phyloP scores from a whole-genome alignment of 331 rosid species.

The Cucumis variabilis region DNA sequence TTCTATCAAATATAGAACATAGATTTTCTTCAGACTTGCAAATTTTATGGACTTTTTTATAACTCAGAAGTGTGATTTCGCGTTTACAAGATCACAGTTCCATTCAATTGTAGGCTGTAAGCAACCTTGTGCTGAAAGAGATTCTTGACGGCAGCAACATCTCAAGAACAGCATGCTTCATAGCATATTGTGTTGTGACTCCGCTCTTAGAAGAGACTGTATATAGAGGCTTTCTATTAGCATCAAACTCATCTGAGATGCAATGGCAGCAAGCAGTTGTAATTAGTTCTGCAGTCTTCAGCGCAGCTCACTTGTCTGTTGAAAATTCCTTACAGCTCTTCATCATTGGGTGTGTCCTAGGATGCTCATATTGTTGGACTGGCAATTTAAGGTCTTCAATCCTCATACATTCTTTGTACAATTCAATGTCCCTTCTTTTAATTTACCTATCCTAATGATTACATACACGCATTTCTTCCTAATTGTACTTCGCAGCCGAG shows the following conservation, averaged over 20 bases:
- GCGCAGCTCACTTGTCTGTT: conserved; percentile 79
- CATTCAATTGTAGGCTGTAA: conserved; percentile 56
- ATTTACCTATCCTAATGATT: conserved; percentile 47
- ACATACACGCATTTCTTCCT: background rate
- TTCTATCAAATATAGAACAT: background rate
- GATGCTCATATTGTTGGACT: conserved; percentile 80
- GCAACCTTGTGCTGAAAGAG: conserved; percentile 67
- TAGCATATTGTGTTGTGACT: conserved; percentile 64
- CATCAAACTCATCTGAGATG: conserved; percentile 65
- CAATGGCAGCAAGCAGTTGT: conserved; percentile 76
- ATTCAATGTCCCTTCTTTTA: conserved; percentile 60
- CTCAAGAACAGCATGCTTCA: conserved; percentile 60
- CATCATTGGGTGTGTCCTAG: conserved; percentile 80
- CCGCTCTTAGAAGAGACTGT: conserved; percentile 82
- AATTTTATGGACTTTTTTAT: background rate
- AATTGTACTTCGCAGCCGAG: background rate
- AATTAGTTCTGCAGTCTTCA: conserved; percentile 69
- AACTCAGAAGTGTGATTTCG: background rate
- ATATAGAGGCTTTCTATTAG: conserved; percentile 79
- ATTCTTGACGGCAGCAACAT: conserved; percentile 56
- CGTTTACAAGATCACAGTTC: background rate
- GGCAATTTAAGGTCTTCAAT: conserved; percentile 69
- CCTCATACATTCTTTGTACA: conserved; percentile 78
- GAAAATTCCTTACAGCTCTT: conserved; percentile 71
- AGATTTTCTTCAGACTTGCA: background rate